Conservation (phyloP, 208 protist species). For the Lotmaria passim region DNA sequence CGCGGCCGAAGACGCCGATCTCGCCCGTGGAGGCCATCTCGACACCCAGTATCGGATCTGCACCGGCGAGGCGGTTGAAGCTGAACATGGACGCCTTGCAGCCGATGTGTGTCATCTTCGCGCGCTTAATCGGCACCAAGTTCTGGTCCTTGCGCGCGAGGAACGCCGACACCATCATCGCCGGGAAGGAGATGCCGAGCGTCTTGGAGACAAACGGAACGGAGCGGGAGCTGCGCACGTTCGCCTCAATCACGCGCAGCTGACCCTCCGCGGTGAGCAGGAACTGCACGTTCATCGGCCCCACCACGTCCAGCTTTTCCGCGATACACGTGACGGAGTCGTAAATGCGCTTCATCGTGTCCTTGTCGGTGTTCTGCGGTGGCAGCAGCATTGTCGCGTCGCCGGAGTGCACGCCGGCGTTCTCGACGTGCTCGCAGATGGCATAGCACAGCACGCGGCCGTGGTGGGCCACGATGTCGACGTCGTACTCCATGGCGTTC, state of each 20-base stretch:
- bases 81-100: slow-evolving; percentile 99
- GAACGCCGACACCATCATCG: slow-evolving; percentile 86
- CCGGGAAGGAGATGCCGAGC: slow-evolving; percentile 95
- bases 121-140: slow-evolving; percentile 84
- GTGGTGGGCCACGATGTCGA: slow-evolving; percentile 98
- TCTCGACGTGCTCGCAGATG: slow-evolving; percentile 99
- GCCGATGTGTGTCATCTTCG: slow-evolving; percentile 92
- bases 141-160: slow-evolving; percentile 71
- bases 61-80: slow-evolving; percentile 97
- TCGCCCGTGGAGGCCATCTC: slow-evolving; percentile 98
- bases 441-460: slow-evolving; percentile 96
- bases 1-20: slow-evolving; percentile 95
- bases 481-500: slow-evolving; percentile 98
- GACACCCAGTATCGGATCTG: slow-evolving; percentile 98
- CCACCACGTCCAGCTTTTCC: slow-evolving; percentile 91
- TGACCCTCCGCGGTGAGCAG: slow-evolving; percentile 96
- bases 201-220: slow-evolving; percentile 99
- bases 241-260: slow-evolving; percentile 97
- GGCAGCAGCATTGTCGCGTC: slow-evolving; percentile 97
- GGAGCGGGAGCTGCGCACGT: slow-evolving; percentile 96
- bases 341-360: slow-evolving; percentile 85
- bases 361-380: slow-evolving; percentile 86
- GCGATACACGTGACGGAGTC: slow-evolving; percentile 90
- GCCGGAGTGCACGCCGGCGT: slow-evolving; percentile 98
- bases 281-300: slow-evolving; percentile 99